A percentile compares a stretch with the other conserved stretches of the same genome.
These are phyloP conservation scores for Hypoxylon rubiginosum DNA, from an alignment of 2,329 filamentous ascomycete species.

Conservation along the genomic window DNA sequence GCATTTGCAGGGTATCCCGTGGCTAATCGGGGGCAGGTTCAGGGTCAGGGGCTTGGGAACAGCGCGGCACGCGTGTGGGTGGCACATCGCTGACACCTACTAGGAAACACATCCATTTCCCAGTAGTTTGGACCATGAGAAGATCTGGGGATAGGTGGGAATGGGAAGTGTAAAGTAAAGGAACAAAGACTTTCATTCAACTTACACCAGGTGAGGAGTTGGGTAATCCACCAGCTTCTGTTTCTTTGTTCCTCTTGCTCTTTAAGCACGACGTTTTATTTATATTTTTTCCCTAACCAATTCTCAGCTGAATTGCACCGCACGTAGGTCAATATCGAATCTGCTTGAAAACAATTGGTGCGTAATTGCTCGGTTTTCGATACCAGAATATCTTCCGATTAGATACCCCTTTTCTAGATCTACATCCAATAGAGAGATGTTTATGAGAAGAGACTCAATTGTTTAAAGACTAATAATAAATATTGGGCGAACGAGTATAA, in stretches of 20 bases:
- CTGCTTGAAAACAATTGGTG: conserved; percentile 3
- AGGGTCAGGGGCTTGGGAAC: conserved; percentile 37
- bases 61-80: conserved; percentile 38
- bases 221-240: conserved; percentile 7
- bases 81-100: conserved; percentile 40
- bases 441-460: no score
- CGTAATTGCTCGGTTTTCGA: neutral
- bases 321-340: neutral
- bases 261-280: conserved; percentile 6
- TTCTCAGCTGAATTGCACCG: neutral
- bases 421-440: neutral
- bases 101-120: conserved; percentile 27
- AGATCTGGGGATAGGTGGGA: conserved; percentile 23
- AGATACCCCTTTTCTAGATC: neutral
- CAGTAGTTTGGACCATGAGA: conserved; percentile 31
- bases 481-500: no score
- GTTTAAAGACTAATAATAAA: no score
- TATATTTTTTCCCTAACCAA: conserved; percentile 24
- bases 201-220: conserved; percentile 19
- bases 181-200: conserved; percentile 1
- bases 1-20: conserved; percentile 47
- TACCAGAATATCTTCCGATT: neutral
- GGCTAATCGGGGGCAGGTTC: conserved; percentile 29
- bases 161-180: conserved; percentile 6
- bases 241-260: conserved; percentile 1